Percentiles rank a stretch among this genome's conserved stretches.
These are phyloP conservation scores for Hirschfeldia incana DNA, from an alignment of 345 rosid species.

Conservation along the genomic window DNA sequence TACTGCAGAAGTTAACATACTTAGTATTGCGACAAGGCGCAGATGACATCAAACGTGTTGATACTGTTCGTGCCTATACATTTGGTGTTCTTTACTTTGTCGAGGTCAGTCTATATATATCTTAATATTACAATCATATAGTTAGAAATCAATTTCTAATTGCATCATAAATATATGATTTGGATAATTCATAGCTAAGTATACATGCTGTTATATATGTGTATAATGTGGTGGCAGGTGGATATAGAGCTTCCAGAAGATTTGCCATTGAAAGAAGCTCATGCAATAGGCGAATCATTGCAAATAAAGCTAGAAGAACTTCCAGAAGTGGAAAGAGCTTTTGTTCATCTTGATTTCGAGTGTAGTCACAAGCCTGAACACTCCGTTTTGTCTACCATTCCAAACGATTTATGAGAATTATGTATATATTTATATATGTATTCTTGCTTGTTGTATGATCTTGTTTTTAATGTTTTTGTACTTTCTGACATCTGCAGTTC, in stretches of 20 bases:
- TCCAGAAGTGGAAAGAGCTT: conserved; percentile 86
- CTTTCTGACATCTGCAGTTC: neutral
- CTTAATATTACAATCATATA: neutral
- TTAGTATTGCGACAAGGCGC: conserved; percentile 65
- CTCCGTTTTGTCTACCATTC: conserved; percentile 62
- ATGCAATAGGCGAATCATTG: conserved; percentile 72
- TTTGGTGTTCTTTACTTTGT: conserved; percentile 92
- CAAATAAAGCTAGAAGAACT: conserved; percentile 83
- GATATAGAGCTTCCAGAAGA: conserved; percentile 89
- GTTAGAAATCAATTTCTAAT: neutral
- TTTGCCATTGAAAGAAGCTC: conserved; percentile 75
- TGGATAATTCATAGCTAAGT: neutral
- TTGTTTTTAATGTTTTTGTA: conserved; percentile 3
- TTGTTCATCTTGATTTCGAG: conserved; percentile 88
- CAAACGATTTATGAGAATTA: conserved; percentile 42
- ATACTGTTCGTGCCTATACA: conserved; percentile 91
- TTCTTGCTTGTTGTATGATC: neutral
- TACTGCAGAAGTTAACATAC: conserved; percentile 78
- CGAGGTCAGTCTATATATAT: conserved; percentile 58
- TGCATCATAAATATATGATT: neutral
- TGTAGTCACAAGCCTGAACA: conserved; percentile 94
- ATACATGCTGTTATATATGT: neutral
- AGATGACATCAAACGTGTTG: conserved; percentile 62
- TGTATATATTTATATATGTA: neutral
- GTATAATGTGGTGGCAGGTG: conserved; percentile 47